Conservation (phyloP, 768 basidiomycete genomes). For the Boletellus ananiceps region DNA sequence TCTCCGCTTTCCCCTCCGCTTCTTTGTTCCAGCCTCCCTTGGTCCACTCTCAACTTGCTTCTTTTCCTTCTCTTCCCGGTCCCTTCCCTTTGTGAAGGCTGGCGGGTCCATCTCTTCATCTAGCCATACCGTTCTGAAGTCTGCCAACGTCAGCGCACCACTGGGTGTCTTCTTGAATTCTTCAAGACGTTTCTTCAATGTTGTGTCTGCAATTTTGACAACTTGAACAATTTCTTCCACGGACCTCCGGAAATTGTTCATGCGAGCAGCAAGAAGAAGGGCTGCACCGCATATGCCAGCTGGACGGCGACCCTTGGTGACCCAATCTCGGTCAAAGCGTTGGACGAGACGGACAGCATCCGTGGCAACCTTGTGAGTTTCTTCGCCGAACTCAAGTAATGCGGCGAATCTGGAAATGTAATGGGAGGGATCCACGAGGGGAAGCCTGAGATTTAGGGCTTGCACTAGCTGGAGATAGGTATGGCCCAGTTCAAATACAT, state of each 20-base stretch:
- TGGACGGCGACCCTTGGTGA: slow-evolving; percentile 90
- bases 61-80: slow-evolving; percentile 58
- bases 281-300: slow-evolving; percentile 98
- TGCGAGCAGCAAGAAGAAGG: slow-evolving; percentile 89
- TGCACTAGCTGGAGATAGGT: slow-evolving; percentile 94
- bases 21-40: slow-evolving; percentile 25
- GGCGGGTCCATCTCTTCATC: slow-evolving; percentile 92
- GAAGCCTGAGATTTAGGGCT: slow-evolving; percentile 77
- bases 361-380: slow-evolving; percentile 84
- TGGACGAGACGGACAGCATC: slow-evolving; percentile 93
- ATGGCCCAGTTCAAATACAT: slow-evolving; percentile 95
- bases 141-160: slow-evolving; percentile 78
- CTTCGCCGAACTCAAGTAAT: slow-evolving; percentile 93
- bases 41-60: slow-evolving; percentile 35
- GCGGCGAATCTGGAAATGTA: slow-evolving; percentile 95
- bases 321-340: slow-evolving; percentile 96
- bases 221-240: slow-evolving; percentile 97
- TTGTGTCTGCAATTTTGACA: slow-evolving; percentile 97
- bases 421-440: slow-evolving; percentile 91
- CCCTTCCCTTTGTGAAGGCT: slow-evolving; percentile 75
- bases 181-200: slow-evolving; percentile 85
- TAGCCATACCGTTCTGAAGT: slow-evolving; percentile 87
- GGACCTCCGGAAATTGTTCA: slow-evolving; percentile 95
- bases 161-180: slow-evolving; percentile 93
- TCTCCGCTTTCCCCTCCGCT: slow-evolving; percentile 36